Base-by-base conservation (phyloP, 805 yeast species). In the Schwanniomyces vanrijiae region DNA sequence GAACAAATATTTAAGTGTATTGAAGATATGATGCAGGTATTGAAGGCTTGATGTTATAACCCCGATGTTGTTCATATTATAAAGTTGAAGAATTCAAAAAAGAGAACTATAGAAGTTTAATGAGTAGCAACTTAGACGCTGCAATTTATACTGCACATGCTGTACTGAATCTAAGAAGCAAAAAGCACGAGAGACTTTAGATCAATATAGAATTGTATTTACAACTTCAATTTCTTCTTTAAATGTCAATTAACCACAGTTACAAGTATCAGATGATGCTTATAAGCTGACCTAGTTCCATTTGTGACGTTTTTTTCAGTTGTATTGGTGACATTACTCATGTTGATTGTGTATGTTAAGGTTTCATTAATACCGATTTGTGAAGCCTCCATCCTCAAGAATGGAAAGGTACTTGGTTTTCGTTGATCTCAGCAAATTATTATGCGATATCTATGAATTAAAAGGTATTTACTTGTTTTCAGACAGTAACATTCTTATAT, bases 391-490 rank as follows among this genome's bases (percentile, higher is more conserved):
- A 89, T 88, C 82, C 81, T 77, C 34, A 76, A 77, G 66, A 71
- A 81, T 43, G 20, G 18, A 28, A 25, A 14, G 26, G 40, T 5
- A 35, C 26, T 9, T 20, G 31, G 25, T 16, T 34, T 13, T 5
- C 35, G 9, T 19, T 43, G 22, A 45, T 40, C 91, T 90, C 55
- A 73, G 81, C 78, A 78, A 78, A 56, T 77, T 91, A 68, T 80
- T 85, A 83, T 88, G 90, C 29, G 86, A 82, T 55, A 88, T 90
- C 46, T 73, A 80, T 60, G 91, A 86, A 67, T 83, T 84, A 60
- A 82, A 82, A 22, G 91, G 91, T 20, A 75, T 86, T 26, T 71
- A 83, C 46, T 66, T 86, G 48, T 86, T 83, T 72, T 72, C 86
- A 69, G 80, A 88, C 20, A 75, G 84, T 20, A 76, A 77, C 48